A percentile compares a stretch with the other conserved stretches of the same genome.
Evolutionary conservation across 768 basidiomycete species (phyloP).

Genomic region (Phylloporus scabripes): DNA sequence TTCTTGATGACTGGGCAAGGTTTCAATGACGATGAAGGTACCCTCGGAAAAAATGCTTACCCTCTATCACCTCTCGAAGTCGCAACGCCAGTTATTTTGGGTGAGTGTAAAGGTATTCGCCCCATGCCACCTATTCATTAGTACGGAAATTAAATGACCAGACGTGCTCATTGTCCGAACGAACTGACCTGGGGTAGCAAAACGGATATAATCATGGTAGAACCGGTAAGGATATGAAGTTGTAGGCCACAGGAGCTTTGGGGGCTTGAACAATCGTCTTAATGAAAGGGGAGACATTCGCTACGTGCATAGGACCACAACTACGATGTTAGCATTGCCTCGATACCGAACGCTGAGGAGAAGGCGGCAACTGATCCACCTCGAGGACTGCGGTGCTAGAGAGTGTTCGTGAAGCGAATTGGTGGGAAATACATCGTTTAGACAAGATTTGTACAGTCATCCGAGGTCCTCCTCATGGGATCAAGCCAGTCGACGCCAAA

Average conservation of each 20-base stretch:
- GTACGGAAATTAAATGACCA: slow-evolving; percentile 7
- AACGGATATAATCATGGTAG: slow-evolving; percentile 72
- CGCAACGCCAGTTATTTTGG: slow-evolving; percentile 72
- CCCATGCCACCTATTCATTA: slow-evolving; percentile 49
- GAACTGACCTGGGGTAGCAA: slow-evolving; percentile 40
- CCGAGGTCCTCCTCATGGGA: slow-evolving; percentile 45
- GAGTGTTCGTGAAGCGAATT: neutral
- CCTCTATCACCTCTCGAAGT: slow-evolving; percentile 71
- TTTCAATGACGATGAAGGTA: slow-evolving; percentile 3
- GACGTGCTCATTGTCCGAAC: neutral
- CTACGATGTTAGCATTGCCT: slow-evolving; percentile 29
- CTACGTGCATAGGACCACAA: slow-evolving; percentile 19
- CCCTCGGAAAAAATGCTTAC: slow-evolving; percentile 32
- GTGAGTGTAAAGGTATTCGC: slow-evolving; percentile 67
- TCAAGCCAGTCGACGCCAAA: slow-evolving; percentile 72
- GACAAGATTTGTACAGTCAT: neutral
- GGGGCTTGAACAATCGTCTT: slow-evolving; percentile 15
- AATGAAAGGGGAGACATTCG: slow-evolving; percentile 27
- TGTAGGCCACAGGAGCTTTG: slow-evolving; percentile 6
- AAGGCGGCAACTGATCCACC: slow-evolving; percentile 5
- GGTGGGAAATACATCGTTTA: slow-evolving; percentile 15
- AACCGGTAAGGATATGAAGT: slow-evolving; percentile 19
- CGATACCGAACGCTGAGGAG: slow-evolving; percentile 6
- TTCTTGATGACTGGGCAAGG: slow-evolving; percentile 69
- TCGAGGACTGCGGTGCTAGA: slow-evolving; percentile 8